Conservation (phyloP, 352 stramenopile species). For the Peronospora belbahrii region DNA sequence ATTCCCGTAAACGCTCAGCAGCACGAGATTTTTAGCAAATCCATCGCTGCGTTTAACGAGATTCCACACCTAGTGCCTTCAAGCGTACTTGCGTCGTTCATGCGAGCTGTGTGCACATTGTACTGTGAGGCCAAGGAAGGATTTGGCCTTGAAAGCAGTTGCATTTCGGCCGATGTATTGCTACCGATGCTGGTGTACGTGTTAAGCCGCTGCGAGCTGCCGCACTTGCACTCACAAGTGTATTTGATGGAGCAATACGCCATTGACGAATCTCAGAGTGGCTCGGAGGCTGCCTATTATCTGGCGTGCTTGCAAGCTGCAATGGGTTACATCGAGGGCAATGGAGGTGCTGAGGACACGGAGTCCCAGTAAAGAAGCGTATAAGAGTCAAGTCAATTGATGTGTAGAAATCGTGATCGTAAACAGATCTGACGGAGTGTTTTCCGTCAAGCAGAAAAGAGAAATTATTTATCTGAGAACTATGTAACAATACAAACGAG, state of each 20-base stretch:
- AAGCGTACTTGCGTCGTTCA: slow-evolving; percentile 50
- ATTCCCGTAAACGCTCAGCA: slow-evolving; percentile 16
- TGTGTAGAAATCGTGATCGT: slow-evolving; percentile 12
- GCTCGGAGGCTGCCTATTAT: slow-evolving; percentile 78
- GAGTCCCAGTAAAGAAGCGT: slow-evolving; percentile 7
- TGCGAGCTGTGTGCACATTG: slow-evolving; percentile 55
- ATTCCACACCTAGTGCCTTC: slow-evolving; percentile 69
- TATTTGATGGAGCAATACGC: slow-evolving; percentile 74
- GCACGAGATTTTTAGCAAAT: slow-evolving; percentile 37
- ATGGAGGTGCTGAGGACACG: slow-evolving; percentile 10
- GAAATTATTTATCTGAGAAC: slow-evolving; percentile 27
- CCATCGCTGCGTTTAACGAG: slow-evolving; percentile 59
- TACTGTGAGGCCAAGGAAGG: slow-evolving; percentile 51
- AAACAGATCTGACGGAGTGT: slow-evolving; percentile 16
- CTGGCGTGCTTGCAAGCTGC: slow-evolving; percentile 69
- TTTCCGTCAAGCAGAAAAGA: slow-evolving; percentile 5
- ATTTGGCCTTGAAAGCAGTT: slow-evolving; percentile 37
- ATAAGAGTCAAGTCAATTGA: not conserved
- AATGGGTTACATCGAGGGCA: slow-evolving; percentile 71
- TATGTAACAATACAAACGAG: slow-evolving; percentile 31
- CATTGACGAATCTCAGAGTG: slow-evolving; percentile 57
- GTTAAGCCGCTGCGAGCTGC: slow-evolving; percentile 55
- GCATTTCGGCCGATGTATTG: slow-evolving; percentile 72
- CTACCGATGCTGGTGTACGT: slow-evolving; percentile 71
- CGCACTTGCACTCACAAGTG: slow-evolving; percentile 69